Evolutionary conservation across 257 asterid genomes (phyloP), one percentile per base, ranked within the genome.

Genomic region (Sherardia arvensis): DNA sequence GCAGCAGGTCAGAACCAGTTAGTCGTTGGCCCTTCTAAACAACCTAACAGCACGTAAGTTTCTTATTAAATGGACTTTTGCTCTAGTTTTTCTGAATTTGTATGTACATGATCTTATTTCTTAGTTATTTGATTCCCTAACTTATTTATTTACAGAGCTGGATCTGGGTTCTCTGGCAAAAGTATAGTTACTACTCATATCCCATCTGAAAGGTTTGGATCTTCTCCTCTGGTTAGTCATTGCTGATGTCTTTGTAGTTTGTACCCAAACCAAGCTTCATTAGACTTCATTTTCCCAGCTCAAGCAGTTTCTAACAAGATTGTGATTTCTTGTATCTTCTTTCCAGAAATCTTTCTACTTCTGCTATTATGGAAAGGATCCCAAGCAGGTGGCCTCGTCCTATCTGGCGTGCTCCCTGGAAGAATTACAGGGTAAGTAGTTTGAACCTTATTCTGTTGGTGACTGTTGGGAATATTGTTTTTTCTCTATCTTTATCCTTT

Each of bases 331-430:
- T 45, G 54, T 59, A 60, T 32, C 34, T 61, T 60, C 57, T 49
- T 49, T 76, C 45, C 84, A 91, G 98, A 83, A 84, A 83, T 73
- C 74, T 87, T 73, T 78, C 99, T 67, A 93, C 99, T 73, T 85
- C 99, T 53, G 99, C 99, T 60, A 85, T 93, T 51, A 93, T 93
- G 97, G 96, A 93, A 79, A 88, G 98, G 77, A 91, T 91, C 63
- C 96, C 98, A 66, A 88, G 98, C 79, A 88, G 74, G 73, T 88
- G 98, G 98, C 98, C 98, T 53, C 95, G 98, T 60, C 98, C 96
- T 57, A 78, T 77, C 29, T 91, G 98, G 98, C 99, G 59, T 76
- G 73, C 95, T 28, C 97, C 97, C 11, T 93, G 99, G 99, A 93
- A 87, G 83, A 93, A 90, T 80, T 93, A 87, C 77, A 83, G 99